Evolutionary conservation across 148 eudicot genomes (phyloP).

Genomic region (Oxyria digyna): DNA sequence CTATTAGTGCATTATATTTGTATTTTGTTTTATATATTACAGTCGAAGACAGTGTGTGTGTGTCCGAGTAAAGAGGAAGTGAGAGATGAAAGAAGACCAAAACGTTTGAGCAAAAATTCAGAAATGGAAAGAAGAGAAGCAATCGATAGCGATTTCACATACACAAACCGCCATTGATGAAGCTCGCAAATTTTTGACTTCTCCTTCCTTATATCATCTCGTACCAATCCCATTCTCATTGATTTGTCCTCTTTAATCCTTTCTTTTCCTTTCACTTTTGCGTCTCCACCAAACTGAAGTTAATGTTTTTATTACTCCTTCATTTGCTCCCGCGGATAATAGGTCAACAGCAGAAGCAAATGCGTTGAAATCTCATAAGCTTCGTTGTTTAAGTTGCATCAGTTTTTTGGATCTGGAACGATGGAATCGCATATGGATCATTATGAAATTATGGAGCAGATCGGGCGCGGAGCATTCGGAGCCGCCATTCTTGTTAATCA

Average conservation of each 20-base stretch:
- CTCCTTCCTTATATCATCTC: background rate
- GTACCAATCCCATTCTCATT: background rate
- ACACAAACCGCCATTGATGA: background rate
- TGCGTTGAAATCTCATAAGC: background rate
- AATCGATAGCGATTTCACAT: background rate
- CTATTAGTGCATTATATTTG: background rate
- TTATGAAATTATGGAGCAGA: constrained; percentile 97
- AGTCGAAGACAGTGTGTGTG: constrained; percentile 6
- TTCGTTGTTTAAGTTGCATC: background rate
- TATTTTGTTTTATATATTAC: background rate
- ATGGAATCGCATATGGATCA: constrained; percentile 97
- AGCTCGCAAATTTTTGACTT: background rate
- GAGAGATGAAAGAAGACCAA: background rate
- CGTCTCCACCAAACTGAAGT: background rate
- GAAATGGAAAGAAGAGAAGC: background rate
- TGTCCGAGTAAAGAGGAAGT: constrained; percentile 5
- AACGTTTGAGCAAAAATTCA: background rate
- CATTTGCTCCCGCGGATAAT: background rate
- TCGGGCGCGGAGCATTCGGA: constrained; percentile 97
- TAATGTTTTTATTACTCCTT: background rate
- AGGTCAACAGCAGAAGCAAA: background rate
- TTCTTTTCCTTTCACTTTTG: background rate
- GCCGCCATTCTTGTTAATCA: constrained; percentile 96
- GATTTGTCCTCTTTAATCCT: background rate
- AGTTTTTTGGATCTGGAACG: constrained; percentile 5